phyloP scores from a whole-genome alignment of 345 rosid species.

The Mangifera indica region DNA sequence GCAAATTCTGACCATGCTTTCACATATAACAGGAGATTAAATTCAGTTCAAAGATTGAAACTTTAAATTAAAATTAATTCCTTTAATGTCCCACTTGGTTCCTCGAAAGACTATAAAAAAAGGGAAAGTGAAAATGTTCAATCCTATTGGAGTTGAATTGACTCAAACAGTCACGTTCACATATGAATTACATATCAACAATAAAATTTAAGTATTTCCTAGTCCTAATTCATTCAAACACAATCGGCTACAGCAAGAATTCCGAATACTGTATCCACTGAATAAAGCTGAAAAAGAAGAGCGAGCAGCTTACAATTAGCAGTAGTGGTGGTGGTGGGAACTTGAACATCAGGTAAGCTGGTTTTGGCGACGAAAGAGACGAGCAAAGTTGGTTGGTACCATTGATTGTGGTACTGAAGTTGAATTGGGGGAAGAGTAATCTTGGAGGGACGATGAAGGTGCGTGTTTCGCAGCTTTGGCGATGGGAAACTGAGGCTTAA shows the following conservation, averaged over 20 bases:
- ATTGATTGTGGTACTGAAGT: background rate
- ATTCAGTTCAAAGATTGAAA: constrained; percentile 8
- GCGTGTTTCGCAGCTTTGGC: constrained; percentile 20
- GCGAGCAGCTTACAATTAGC: constrained; percentile 24
- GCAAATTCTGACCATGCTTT: constrained; percentile 78
- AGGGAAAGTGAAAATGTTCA: no score
- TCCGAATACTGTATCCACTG: background rate
- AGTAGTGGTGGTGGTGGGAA: constrained; percentile 10
- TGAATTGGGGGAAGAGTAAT: constrained; percentile 12
- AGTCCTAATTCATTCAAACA: no score
- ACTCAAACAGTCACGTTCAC: no score
- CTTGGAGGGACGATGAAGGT: constrained; percentile 8
- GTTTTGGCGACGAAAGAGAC: constrained; percentile 22
- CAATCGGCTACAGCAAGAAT: no score
- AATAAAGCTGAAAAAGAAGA: constrained; percentile 19
- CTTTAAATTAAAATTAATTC: background rate
- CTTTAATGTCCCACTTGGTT: background rate
- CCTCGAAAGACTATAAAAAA: no score
- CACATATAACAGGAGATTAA: background rate
- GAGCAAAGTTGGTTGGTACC: background rate
- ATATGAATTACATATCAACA: no score
- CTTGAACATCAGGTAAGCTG: constrained; percentile 18
- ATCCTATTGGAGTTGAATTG: no score
- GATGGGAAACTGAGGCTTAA: constrained; percentile 21
- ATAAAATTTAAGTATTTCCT: no score